Evolutionary conservation across 2,329 filamentous ascomycete species (phyloP), one percentile per base, ranked within the genome.

Genomic region (Phaeomoniella chlamydospora): DNA sequence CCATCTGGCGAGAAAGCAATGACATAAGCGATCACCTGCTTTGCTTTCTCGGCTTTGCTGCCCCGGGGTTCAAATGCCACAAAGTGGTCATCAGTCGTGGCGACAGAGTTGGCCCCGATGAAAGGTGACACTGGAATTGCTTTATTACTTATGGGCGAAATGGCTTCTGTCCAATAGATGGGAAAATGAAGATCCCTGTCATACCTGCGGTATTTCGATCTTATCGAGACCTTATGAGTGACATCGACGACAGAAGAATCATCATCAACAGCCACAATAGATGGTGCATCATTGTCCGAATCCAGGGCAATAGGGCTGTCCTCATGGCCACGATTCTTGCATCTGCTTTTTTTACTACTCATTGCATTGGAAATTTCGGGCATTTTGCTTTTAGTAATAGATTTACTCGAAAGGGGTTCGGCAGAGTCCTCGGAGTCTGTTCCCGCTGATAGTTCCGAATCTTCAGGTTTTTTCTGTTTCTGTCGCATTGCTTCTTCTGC

Each of bases 91-190:
- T 79, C 64, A 22, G 74, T 86, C 0, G 74, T 80, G 1, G 78
- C 82, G 14, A 90, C 66, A 2, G 79, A 49, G 15, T 70, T 73
- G 37, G 74, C 77, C 35, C 70, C 56, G 18, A 86, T 72, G 4
- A 84, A 63, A 0, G 83, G 69, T 39, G 94, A 87, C 2, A 94
- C 79, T 0, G 86, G 70, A 5, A 90, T 68, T 38, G 81, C 86
- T 34, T 74, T 83, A 37, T 83, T 74, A 0, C 83, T 88, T 3
- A 84, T 67, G 2, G 85, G 80, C 0, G 87, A 94, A 2, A 90
- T 65, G 2, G 83, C 80, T 55, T 98, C 90, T 0, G 81, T 80
- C 90, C 90, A 98, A 55, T 96, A 96, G 35, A 82, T 80, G 1
- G 90, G 87, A 44, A 79, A 90, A 2, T 77, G 73, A 17, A 94